Conservation (phyloP, 805 yeast genomes). For the Ogataea henricii region DNA sequence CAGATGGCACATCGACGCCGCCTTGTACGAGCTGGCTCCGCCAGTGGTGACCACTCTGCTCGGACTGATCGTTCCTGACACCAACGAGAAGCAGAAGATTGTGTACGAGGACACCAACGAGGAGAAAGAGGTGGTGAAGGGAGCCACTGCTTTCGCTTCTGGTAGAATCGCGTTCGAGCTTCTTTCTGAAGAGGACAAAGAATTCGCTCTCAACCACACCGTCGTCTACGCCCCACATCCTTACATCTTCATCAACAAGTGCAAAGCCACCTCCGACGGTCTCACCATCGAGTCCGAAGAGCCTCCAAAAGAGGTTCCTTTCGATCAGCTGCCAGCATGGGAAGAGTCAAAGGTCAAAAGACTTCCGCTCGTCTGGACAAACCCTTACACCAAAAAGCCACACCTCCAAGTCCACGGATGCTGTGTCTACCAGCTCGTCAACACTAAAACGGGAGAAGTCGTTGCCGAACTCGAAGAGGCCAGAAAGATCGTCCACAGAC, state of each 20-base stretch:
- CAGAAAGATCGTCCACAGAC: constrained; percentile 64
- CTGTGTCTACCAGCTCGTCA: constrained; percentile 66
- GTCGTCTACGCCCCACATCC: constrained; percentile 94
- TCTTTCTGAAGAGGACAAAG: constrained; percentile 68
- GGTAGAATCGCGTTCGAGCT: constrained; percentile 78
- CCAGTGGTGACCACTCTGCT: constrained; percentile 84
- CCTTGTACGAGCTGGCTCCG: constrained; percentile 81
- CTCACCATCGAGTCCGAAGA: constrained; percentile 77
- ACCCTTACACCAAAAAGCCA: constrained; percentile 80
- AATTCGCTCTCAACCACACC: constrained; percentile 72
- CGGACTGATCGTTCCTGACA: constrained; percentile 79
- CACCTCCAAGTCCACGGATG: constrained; percentile 90
- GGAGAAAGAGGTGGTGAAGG: constrained; percentile 67
- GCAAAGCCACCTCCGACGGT: constrained; percentile 83
- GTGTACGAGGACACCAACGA: constrained; percentile 69
- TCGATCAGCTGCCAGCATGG: constrained; percentile 80
- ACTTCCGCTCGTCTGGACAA: constrained; percentile 89
- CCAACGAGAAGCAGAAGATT: constrained; percentile 61
- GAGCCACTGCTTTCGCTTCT: constrained; percentile 86
- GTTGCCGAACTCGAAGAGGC: constrained; percentile 69
- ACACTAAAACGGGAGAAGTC: constrained; percentile 58
- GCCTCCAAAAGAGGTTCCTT: constrained; percentile 60
- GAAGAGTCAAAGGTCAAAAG: constrained; percentile 74
- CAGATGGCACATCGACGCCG: constrained; percentile 94
- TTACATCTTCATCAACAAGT: constrained; percentile 78